Conservation (phyloP, 108 stramenopile species). For the Nitzschia palea region DNA sequence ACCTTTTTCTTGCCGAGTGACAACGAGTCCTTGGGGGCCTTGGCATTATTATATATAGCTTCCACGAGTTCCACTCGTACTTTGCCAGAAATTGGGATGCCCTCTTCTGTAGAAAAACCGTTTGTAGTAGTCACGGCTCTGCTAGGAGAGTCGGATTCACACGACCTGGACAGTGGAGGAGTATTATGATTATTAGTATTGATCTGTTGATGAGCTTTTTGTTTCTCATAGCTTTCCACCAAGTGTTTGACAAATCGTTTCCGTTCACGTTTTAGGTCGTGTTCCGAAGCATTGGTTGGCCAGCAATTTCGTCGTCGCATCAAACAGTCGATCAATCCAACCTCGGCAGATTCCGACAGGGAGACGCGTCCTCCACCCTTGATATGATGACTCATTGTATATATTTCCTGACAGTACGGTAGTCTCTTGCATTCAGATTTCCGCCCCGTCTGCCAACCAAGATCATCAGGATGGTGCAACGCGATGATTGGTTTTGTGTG, state of each 20-base stretch:
- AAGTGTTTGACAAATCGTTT: constrained; percentile 43
- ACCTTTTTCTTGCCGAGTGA: neutral
- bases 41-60: constrained; percentile 32
- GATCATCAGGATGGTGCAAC: too few species aligned
- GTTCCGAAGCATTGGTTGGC: constrained; percentile 14
- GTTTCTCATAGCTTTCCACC: constrained; percentile 30
- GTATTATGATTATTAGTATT: too few species aligned
- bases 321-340: constrained; percentile 30
- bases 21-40: neutral
- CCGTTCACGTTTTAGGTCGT: constrained; percentile 30
- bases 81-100: neutral
- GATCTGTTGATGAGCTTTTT: neutral
- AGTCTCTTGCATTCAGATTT: too few species aligned
- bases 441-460: too few species aligned
- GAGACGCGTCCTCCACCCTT: constrained; percentile 57
- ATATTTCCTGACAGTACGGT: too few species aligned
- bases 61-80: constrained; percentile 56
- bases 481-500: too few species aligned
- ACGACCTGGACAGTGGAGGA: too few species aligned
- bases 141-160: too few species aligned
- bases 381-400: too few species aligned
- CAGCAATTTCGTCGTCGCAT: neutral
- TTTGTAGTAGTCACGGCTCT: too few species aligned
- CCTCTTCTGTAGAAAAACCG: too few species aligned
- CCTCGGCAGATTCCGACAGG: constrained; percentile 33